These are phyloP conservation scores for Trifolium subterraneum DNA, from an alignment of 306 rosid genomes.

Conservation along the genomic window DNA sequence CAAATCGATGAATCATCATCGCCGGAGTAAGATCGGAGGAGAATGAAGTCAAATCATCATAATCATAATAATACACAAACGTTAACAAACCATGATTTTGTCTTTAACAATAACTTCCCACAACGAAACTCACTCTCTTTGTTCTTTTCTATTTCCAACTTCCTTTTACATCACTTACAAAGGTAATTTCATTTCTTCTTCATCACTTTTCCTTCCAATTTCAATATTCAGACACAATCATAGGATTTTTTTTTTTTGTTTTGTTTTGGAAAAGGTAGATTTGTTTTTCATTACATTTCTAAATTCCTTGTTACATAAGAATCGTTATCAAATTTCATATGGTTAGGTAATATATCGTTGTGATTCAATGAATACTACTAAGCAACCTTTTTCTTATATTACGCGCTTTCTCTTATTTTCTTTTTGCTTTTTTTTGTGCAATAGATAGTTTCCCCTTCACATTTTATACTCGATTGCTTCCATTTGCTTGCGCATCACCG, in stretches of 20 bases:
- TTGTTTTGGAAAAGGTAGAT: not conserved
- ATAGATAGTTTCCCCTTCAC: not conserved
- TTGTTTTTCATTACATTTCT: constrained; percentile 7
- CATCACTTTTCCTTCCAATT: not conserved
- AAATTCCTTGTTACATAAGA: constrained; percentile 18
- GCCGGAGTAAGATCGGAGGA: not conserved
- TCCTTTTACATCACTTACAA: not conserved
- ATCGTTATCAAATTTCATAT: not conserved
- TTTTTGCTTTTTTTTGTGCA: not conserved
- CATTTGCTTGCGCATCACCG: constrained; percentile 2
- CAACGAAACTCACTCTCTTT: constrained; percentile 36
- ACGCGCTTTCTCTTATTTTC: not conserved
- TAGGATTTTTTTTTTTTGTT: not conserved
- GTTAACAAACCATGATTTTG: constrained; percentile 39
- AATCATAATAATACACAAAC: constrained; percentile 1
- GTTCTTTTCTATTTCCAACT: not conserved
- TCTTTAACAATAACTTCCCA: constrained; percentile 11
- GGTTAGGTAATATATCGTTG: constrained; percentile 6
- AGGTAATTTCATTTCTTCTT: not conserved
- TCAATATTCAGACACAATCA: no score
- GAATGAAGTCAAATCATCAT: not conserved
- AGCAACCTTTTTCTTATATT: constrained; percentile 28
- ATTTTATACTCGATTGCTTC: not conserved
- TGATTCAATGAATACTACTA: not conserved
- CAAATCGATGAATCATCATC: not conserved